Evolutionary conservation across 495 filamentous ascomycete species (phyloP).

Genomic region (Penicillium lividum): DNA sequence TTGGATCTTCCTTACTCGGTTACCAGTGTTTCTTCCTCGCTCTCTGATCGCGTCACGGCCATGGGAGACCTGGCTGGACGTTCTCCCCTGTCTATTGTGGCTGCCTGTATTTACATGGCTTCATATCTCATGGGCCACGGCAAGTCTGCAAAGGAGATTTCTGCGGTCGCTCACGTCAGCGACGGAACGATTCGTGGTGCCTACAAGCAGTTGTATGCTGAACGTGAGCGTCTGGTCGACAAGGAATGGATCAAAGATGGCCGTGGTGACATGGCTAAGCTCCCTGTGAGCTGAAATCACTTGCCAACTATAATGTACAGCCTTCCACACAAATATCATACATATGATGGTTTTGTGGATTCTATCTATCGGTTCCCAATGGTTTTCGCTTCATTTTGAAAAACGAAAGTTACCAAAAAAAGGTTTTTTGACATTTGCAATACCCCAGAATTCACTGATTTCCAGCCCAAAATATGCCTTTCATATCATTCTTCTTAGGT

Average conservation of each 20-base stretch:
- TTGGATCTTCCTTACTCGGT: conserved; percentile 68
- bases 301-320: background rate
- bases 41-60: conserved; percentile 71
- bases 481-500: background rate
- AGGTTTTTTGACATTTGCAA: conserved; percentile 1
- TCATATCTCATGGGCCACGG: conserved; percentile 76
- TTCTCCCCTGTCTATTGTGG: conserved; percentile 90
- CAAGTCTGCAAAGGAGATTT: conserved; percentile 84
- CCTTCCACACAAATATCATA: background rate
- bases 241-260: conserved; percentile 70
- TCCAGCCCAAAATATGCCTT: background rate
- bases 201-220: conserved; percentile 80
- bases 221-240: conserved; percentile 72
- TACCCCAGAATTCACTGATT: conserved; percentile 6
- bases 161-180: conserved; percentile 77
- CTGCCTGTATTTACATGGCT: conserved; percentile 94
- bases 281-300: conserved; percentile 55
- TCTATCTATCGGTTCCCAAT: background rate
- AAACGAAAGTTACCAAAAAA: background rate
- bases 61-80: conserved; percentile 83
- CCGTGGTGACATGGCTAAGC: conserved; percentile 64
- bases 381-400: background rate
- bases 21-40: conserved; percentile 67
- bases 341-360: background rate
- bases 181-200: conserved; percentile 95